These are phyloP conservation scores for Phytopythium litorale DNA, from an alignment of 352 stramenopile species.

Conservation along the genomic window DNA sequence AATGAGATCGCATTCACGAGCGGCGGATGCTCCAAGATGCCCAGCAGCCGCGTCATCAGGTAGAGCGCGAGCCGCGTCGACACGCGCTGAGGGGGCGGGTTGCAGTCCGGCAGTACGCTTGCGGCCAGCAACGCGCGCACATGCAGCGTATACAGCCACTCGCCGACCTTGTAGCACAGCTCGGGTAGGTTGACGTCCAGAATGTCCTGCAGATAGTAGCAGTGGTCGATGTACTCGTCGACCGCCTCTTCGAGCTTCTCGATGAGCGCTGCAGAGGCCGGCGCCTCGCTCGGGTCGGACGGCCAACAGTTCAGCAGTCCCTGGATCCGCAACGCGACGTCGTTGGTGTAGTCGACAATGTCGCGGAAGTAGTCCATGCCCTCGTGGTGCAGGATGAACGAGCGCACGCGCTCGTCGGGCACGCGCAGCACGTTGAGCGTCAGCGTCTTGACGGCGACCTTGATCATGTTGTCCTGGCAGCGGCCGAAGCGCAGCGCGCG, in stretches of 20 bases:
- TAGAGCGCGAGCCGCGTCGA: slow-evolving; percentile 77
- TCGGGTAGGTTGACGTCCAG: slow-evolving; percentile 80
- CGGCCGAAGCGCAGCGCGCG: slow-evolving; percentile 66
- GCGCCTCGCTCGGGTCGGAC: slow-evolving; percentile 8
- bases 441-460: slow-evolving; percentile 85
- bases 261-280: slow-evolving; percentile 19
- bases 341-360: slow-evolving; percentile 69
- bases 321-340: slow-evolving; percentile 75
- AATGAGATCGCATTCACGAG: slow-evolving; percentile 78
- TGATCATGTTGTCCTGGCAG: slow-evolving; percentile 80
- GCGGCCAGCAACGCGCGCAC: slow-evolving; percentile 61
- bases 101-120: slow-evolving; percentile 77
- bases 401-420: slow-evolving; percentile 65
- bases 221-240: slow-evolving; percentile 83
- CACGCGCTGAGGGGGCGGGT: slow-evolving; percentile 61
- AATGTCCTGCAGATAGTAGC: slow-evolving; percentile 83
- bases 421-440: slow-evolving; percentile 84
- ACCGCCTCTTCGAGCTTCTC: slow-evolving; percentile 81
- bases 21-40: slow-evolving; percentile 75
- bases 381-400: slow-evolving; percentile 71
- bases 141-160: slow-evolving; percentile 68
- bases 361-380: slow-evolving; percentile 80
- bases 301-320: slow-evolving; percentile 64
- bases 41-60: slow-evolving; percentile 65
- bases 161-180: slow-evolving; percentile 76